These are phyloP conservation scores for Cercospora brassicicola DNA, from an alignment of 2,329 filamentous ascomycete species.

Conservation along the genomic window DNA sequence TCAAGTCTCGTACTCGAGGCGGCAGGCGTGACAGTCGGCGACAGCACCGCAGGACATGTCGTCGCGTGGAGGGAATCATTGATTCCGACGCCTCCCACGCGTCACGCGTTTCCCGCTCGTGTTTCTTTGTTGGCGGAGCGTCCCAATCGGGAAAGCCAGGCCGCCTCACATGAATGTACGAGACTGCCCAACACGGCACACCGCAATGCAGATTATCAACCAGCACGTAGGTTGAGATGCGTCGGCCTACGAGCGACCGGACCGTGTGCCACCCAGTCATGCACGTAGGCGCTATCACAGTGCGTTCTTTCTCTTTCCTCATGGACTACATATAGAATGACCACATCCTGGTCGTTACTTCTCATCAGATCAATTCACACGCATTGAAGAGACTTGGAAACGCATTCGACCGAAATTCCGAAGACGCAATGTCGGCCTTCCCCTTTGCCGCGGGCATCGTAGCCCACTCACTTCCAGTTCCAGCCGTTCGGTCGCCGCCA, in stretches of 20 bases:
- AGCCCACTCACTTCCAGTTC: neutral
- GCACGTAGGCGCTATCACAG: neutral
- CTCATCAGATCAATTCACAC: neutral
- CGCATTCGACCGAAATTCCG: neutral
- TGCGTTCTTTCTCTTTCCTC: neutral
- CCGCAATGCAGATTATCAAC: slow-evolving; percentile 1
- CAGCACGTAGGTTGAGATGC: neutral
- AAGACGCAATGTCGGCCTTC: neutral
- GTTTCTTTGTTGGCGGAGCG: neutral
- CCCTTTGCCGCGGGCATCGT: neutral
- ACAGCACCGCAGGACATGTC: neutral
- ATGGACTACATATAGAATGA: neutral
- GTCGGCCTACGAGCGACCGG: neutral
- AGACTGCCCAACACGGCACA: neutral
- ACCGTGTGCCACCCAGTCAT: neutral
- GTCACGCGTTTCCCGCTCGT: neutral
- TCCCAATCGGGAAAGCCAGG: neutral
- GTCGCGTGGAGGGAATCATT: neutral
- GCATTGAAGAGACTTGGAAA: neutral
- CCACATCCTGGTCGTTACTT: neutral
- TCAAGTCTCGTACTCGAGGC: neutral
- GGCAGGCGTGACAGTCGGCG: neutral
- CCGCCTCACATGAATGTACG: neutral
- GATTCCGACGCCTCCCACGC: neutral
- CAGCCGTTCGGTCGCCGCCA: neutral